Evolutionary conservation across 75 land plant species (phyloP), one percentile per base, ranked within the genome.

Genomic region (Pinus albicaulis): DNA sequence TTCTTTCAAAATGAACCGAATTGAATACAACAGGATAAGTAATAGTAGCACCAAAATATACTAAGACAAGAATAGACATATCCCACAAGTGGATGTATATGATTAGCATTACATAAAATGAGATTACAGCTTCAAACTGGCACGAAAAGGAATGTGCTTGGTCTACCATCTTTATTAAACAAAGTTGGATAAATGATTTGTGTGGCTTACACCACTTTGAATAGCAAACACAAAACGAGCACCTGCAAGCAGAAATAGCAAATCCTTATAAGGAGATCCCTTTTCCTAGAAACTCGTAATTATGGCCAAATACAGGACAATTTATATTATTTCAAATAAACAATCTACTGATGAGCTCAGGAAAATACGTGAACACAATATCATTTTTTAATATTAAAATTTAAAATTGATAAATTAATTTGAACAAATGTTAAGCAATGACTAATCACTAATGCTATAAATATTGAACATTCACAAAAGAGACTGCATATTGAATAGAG

Each of bases 201-300:
- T 68, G 71, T 68, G 71, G 71, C 71, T 68, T 68, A 44, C 71
- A 68, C 71, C 71, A 68, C 71, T 68, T 68, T 20, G 23, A 7
- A 68, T 68, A 68, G 52, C 53, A 48, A 48, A 10, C 53, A 48
- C 53, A 38, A 22, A 41, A 68, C 22, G 12, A 68, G 71, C 44
- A 68, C 71, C 71, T 68, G 71, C 71, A 68, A 68, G 41, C 52
- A 68, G 48, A 68, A 5, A 38, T 1, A 41, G 52, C 52, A 68
- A 20, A 38, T 10, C 48, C 48, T 68, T n/a, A 44, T 68, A n/a
- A 68, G 71, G 48, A 41, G 24, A 38, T 68, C 20, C 22, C 13
- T 8, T n/a, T 7, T 20, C 7, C 53, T 10, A 48, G 53, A 48
- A 48, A 48, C 53, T 38, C 12, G 31, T 3, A 19, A n/a, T 19